Conservation (phyloP, 352 stramenopile species). For the Elongisporangium anandrum region DNA sequence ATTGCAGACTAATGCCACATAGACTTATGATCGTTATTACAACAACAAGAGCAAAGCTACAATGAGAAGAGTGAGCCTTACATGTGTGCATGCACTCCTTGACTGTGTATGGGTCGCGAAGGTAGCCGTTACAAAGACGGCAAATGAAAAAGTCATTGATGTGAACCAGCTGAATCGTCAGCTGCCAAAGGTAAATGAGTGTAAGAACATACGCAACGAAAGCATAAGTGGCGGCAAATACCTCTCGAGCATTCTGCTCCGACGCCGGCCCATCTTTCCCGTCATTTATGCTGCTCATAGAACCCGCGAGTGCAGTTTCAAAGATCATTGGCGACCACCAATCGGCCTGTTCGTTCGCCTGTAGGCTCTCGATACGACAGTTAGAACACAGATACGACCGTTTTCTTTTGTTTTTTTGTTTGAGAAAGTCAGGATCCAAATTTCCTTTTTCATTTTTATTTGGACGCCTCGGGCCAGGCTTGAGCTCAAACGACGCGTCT, state of each 20-base stretch:
- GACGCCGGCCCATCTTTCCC: too few relatives aligned
- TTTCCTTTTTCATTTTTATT: not conserved
- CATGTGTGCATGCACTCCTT: conserved; percentile 81
- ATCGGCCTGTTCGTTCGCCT: not conserved
- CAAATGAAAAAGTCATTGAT: conserved; percentile 62
- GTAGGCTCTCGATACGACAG: not conserved
- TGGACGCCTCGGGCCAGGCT: not conserved
- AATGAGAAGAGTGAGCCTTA: not conserved
- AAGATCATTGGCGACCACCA: too few relatives aligned
- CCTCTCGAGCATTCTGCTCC: not conserved
- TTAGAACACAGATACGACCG: not conserved
- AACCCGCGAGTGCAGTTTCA: too few relatives aligned
- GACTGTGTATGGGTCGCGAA: conserved; percentile 69
- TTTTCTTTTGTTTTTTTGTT: not conserved
- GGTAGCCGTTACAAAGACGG: conserved; percentile 62
- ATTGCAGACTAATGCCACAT: conserved; percentile 39
- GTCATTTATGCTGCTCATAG: not conserved
- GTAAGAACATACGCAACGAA: not conserved
- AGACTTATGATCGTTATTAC: not conserved
- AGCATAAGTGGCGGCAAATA: not conserved
- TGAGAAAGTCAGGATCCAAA: not conserved
- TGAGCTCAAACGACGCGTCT: not conserved
- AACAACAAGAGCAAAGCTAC: not conserved
- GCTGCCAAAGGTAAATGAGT: conserved; percentile 10
- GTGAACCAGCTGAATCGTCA: conserved; percentile 35